phyloP scores from a whole-genome alignment of 306 rosid genomes.

The peach (Prunus persica) region Prunus_persica_NCBIv2 NC_034010.1:27445501-27446000 shows the following conservation, averaged over 20 bases:
- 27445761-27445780: not conserved
- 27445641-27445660: constrained; percentile 17
- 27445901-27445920: constrained; percentile 24
- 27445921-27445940: not conserved
- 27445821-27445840: not conserved
- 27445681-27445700: constrained; percentile 29
- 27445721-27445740: not conserved
- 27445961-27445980: constrained; percentile 30
- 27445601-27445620: constrained; percentile 27
- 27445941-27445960: constrained; percentile 3
- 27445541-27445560: constrained; percentile 34
- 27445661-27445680: constrained; percentile 2
- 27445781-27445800: not conserved
- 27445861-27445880: not conserved
- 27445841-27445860: not conserved
- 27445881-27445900: constrained; percentile 6
- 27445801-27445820: constrained; percentile 12
- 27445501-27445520: constrained; percentile 29
- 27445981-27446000: constrained; percentile 36
- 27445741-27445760: not conserved
- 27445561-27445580: constrained; percentile 29
- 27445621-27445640: constrained; percentile 32
- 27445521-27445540: constrained; percentile 13
- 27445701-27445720: not conserved
- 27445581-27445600: not conserved